phyloP scores from a whole-genome alignment of 2,329 filamentous ascomycete genomes.

The Onygena corvina region DNA sequence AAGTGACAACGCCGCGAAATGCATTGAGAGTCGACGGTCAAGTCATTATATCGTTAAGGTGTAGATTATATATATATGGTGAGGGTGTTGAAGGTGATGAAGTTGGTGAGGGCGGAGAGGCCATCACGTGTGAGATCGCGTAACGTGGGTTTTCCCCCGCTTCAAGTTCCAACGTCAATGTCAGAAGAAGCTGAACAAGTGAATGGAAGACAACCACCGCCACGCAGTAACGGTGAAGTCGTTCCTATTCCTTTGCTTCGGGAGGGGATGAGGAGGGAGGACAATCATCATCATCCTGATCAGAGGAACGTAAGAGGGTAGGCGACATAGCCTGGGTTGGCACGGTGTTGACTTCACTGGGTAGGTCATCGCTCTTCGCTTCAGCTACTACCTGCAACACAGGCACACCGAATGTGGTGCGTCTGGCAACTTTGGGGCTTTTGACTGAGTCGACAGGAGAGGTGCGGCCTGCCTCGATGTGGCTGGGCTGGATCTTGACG shows the following conservation, averaged over 20 bases:
- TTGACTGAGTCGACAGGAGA: constrained; percentile 25
- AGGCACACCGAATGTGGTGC: not conserved
- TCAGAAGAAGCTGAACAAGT: no score
- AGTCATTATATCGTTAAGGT: not conserved
- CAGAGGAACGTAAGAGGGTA: constrained; percentile 7
- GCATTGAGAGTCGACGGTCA: constrained; percentile 6
- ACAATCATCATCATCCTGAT: not conserved
- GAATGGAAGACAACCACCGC: not conserved
- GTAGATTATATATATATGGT: not conserved
- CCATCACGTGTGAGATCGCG: not conserved
- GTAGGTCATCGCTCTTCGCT: constrained; percentile 6
- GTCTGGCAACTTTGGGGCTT: constrained; percentile 14
- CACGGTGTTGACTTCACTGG: constrained; percentile 14
- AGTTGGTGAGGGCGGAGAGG: not conserved
- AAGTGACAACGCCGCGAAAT: constrained; percentile 3
- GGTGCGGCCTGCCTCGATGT: constrained; percentile 23
- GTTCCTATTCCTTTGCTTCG: not conserved
- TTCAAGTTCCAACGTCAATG: no score
- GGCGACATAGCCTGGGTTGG: constrained; percentile 15
- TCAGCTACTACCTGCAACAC: constrained; percentile 3
- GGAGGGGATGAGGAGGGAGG: not conserved
- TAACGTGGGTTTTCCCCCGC: constrained; percentile 1
- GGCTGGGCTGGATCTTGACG: constrained; percentile 26
- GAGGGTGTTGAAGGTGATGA: not conserved
- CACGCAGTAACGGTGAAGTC: not conserved